A percentile compares a stretch with the other conserved stretches of the same genome.
Conservation (phyloP, 2,329 filamentous ascomycete genomes). For the Arthrobotrys iridis region DNA sequence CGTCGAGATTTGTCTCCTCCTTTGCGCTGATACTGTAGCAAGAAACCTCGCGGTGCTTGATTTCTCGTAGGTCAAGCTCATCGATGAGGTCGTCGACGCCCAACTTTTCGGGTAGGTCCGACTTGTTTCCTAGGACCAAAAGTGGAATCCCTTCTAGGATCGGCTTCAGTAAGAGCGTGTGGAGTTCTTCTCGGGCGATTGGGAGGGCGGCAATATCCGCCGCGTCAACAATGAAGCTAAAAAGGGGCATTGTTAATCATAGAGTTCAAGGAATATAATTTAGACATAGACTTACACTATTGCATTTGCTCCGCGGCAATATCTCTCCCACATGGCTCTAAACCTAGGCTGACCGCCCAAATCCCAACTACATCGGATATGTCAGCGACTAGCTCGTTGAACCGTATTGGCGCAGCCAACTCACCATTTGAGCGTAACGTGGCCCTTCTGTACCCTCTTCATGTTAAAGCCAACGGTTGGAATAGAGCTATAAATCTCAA, state of each 20-base stretch:
- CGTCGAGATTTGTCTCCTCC: constrained; percentile 97
- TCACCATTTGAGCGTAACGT: constrained; percentile 95
- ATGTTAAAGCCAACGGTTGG: constrained; percentile 99
- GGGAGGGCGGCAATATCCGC: constrained; percentile 80
- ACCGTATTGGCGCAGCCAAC: constrained; percentile 57
- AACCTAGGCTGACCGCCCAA: constrained; percentile 96
- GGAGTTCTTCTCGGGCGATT: constrained; percentile 89
- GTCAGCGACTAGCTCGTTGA: constrained; percentile 4
- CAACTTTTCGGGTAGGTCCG: constrained; percentile 88
- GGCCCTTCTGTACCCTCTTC: constrained; percentile 96
- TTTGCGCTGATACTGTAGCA: constrained; percentile 99
- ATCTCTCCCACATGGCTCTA: constrained; percentile 98
- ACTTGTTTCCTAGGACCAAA: constrained; percentile 96
- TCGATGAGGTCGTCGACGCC: constrained; percentile 96
- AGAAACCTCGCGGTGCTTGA: constrained; percentile 92
- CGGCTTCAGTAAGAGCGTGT: constrained; percentile 84
- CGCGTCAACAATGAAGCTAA: constrained; percentile 92
- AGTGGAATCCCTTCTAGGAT: constrained; percentile 89
- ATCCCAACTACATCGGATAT: constrained; percentile 76
- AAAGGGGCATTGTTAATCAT: background rate
- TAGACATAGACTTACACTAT: constrained; percentile 73
- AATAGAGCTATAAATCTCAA: constrained; percentile 77
- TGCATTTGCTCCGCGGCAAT: constrained; percentile 95
- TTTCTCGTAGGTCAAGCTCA: constrained; percentile 84
- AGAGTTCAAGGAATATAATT: background rate